Evolutionary conservation across 2,329 filamentous ascomycete genomes (phyloP).

Genomic region (Mycosphaerella arachidis): DNA sequence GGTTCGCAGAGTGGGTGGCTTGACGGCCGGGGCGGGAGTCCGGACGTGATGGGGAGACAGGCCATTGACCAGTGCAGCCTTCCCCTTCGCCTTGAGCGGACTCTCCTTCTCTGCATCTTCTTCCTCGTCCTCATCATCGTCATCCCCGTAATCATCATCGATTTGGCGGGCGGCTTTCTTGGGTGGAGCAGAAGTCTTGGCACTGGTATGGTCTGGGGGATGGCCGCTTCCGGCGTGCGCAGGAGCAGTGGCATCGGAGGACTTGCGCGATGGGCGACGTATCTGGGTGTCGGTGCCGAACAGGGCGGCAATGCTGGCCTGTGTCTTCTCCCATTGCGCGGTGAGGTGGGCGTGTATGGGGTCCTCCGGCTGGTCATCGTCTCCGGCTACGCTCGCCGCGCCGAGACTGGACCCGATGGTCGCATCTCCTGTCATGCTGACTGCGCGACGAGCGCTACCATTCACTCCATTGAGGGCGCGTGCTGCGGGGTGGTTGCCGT

Average conservation of each 20-base stretch:
- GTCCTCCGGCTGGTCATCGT: conserved; percentile 45
- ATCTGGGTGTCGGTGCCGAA: conserved; percentile 51
- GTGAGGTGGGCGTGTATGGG: conserved; percentile 58
- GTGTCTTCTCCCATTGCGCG: conserved; percentile 70
- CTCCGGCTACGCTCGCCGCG: conserved; percentile 26
- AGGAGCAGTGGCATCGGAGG: conserved; percentile 10
- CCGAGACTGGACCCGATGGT: conserved; percentile 34
- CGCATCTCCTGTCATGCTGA: conserved; percentile 44
- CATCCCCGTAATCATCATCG: conserved; percentile 81
- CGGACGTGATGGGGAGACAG: conserved; percentile 63
- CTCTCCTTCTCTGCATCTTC: conserved; percentile 43
- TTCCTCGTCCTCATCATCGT: conserved; percentile 58
- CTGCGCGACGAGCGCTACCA: conserved; percentile 38
- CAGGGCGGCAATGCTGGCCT: conserved; percentile 71
- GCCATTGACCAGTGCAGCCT: conserved; percentile 53
- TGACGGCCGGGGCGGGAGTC: conserved; percentile 62
- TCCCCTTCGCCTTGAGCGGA: conserved; percentile 48
- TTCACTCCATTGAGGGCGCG: conserved; percentile 36
- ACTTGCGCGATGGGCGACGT: conserved; percentile 26
- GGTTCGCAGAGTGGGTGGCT: conserved; percentile 50
- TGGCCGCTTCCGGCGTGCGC: conserved; percentile 10
- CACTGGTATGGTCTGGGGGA: conserved; percentile 32
- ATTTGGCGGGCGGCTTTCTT: conserved; percentile 76
- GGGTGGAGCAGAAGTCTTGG: conserved; percentile 49
- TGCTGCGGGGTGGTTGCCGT: conserved; percentile 22